phyloP scores from a whole-genome alignment of 2,329 filamentous ascomycete species.

The Akanthomyces lecanii region DNA sequence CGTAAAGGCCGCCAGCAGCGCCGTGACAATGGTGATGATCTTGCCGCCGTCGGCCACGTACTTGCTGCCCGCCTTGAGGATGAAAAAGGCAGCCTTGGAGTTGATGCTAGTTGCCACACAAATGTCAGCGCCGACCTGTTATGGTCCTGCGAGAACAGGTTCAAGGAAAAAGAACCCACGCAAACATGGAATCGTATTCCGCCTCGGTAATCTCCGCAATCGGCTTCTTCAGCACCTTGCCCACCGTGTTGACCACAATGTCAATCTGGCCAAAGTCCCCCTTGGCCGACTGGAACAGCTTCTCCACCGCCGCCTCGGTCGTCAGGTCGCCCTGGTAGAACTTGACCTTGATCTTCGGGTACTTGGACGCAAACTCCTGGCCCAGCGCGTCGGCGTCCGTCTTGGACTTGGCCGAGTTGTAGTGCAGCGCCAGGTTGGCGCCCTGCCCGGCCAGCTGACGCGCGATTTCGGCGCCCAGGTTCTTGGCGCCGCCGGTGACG shows the following conservation, averaged over 20 bases:
- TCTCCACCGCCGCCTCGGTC: constrained; percentile 34
- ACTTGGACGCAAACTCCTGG: constrained; percentile 31
- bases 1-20: constrained; percentile 42
- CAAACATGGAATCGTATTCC: constrained; percentile 46
- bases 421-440: constrained; percentile 57
- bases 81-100: constrained; percentile 43
- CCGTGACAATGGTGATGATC: constrained; percentile 43
- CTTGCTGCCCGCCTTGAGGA: constrained; percentile 39
- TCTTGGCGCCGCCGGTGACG: constrained; percentile 54
- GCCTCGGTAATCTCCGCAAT: constrained; percentile 39
- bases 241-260: constrained; percentile 48
- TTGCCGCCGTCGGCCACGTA: constrained; percentile 42
- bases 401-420: constrained; percentile 39
- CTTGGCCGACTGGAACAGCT: constrained; percentile 37
- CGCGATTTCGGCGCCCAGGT: constrained; percentile 57
- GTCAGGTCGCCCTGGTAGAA: constrained; percentile 43
- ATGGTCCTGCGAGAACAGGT: neutral
- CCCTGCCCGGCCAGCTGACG: constrained; percentile 53
- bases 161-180: constrained; percentile 27
- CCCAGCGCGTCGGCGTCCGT: constrained; percentile 33
- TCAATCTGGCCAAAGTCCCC: constrained; percentile 42
- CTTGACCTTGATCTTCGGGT: constrained; percentile 30
- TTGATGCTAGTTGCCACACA: constrained; percentile 32
- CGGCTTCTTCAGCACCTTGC: constrained; percentile 46
- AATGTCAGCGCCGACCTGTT: neutral